Evolutionary conservation across 2,329 filamentous ascomycete genomes (phyloP).

Genomic region (Fusarium dimerum): DNA sequence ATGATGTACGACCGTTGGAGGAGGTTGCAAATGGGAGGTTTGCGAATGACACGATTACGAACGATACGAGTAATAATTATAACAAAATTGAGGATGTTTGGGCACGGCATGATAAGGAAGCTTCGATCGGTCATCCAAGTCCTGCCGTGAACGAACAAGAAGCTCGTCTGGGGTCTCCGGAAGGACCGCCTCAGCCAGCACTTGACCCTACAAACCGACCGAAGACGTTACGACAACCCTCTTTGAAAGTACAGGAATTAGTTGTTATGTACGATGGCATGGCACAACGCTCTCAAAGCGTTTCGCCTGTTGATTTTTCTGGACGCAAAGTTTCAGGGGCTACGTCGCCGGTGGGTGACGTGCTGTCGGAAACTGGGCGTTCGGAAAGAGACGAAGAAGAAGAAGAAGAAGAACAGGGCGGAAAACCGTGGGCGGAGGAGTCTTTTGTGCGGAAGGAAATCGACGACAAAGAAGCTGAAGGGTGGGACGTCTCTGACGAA

Average conservation of each 20-base stretch:
- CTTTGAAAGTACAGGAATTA: conserved; percentile 51
- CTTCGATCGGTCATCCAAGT: conserved; percentile 11
- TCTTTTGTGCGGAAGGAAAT: background rate
- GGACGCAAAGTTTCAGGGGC: conserved; percentile 13
- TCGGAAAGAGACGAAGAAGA: background rate
- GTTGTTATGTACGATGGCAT: conserved; percentile 54
- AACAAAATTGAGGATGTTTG: conserved; percentile 22
- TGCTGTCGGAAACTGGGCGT: background rate
- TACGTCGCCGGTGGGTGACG: conserved; percentile 7
- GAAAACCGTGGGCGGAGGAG: no score
- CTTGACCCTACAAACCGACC: conserved; percentile 10
- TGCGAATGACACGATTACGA: conserved; percentile 12
- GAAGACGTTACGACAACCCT: conserved; percentile 24
- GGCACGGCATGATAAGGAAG: conserved; percentile 9
- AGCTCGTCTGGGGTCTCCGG: conserved; percentile 19
- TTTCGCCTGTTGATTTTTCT: conserved; percentile 23
- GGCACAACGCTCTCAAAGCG: conserved; percentile 24
- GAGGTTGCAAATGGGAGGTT: background rate
- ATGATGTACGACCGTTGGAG: conserved; percentile 16
- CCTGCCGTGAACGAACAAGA: conserved; percentile 14
- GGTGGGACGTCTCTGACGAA: no score
- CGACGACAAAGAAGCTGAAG: background rate
- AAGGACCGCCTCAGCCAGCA: conserved; percentile 17
- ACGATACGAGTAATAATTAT: conserved; percentile 13
- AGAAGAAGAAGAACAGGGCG: background rate